phyloP scores from a whole-genome alignment of 2,329 filamentous ascomycete species.

The Pezicula neosporulosa region DNA sequence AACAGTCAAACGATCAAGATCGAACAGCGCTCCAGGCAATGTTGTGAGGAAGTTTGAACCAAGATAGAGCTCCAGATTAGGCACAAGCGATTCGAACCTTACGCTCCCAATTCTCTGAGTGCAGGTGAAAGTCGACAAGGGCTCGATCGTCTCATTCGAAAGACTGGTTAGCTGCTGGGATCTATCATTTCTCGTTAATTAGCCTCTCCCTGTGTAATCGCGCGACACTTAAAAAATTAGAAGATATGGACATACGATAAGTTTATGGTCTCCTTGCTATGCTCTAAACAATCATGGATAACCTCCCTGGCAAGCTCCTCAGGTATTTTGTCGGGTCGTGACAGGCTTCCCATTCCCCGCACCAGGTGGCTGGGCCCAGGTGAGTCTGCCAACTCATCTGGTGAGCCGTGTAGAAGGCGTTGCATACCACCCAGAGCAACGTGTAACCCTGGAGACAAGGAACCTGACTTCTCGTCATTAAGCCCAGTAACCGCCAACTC shows the following conservation, averaged over 20 bases:
- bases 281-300: conserved; percentile 53
- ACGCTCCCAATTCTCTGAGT: conserved; percentile 31
- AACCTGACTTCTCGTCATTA: too few species aligned
- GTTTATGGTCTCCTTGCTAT: conserved; percentile 57
- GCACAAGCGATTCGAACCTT: conserved; percentile 52
- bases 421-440: too few species aligned
- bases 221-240: too few species aligned
- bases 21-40: conserved; percentile 59
- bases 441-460: too few species aligned
- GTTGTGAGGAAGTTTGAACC: conserved; percentile 52
- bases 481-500: too few species aligned
- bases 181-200: conserved; percentile 7
- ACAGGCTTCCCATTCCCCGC: too few species aligned
- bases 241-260: conserved; percentile 46
- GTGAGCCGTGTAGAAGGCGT: not conserved
- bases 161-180: conserved; percentile 41
- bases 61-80: conserved; percentile 58
- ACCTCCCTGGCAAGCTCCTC: conserved; percentile 42
- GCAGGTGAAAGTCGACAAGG: conserved; percentile 50
- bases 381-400: not conserved
- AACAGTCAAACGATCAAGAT: conserved; percentile 57
- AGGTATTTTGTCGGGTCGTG: conserved; percentile 7
- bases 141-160: conserved; percentile 53
- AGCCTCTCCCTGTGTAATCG: too few species aligned
- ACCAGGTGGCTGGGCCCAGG: not conserved